Evolutionary conservation across 2,329 filamentous ascomycete genomes (phyloP).

Genomic region (Aspergillus texensis): DNA sequence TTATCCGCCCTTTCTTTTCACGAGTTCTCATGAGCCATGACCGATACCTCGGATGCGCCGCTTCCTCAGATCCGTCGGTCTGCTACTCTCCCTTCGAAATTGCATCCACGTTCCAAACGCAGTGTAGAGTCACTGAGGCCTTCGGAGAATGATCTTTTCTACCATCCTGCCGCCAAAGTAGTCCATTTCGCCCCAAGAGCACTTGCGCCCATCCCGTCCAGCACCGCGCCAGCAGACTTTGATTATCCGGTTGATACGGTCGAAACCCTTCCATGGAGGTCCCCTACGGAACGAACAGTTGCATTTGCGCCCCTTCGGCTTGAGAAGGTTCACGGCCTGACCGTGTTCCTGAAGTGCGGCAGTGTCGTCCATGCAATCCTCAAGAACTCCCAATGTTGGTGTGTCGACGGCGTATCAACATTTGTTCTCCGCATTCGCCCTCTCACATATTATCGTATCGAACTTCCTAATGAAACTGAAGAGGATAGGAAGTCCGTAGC

Average conservation of each 20-base stretch:
- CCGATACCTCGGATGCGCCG: slow-evolving; percentile 33
- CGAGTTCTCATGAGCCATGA: slow-evolving; percentile 31
- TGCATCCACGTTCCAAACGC: slow-evolving; percentile 32
- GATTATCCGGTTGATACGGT: slow-evolving; percentile 55
- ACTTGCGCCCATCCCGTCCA: slow-evolving; percentile 46
- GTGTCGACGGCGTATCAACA: slow-evolving; percentile 78
- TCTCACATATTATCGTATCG: slow-evolving; percentile 87
- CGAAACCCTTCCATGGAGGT: slow-evolving; percentile 72
- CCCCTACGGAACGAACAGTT: slow-evolving; percentile 77
- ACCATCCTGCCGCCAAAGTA: slow-evolving; percentile 72
- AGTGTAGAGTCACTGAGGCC: slow-evolving; percentile 28
- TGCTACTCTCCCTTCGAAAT: slow-evolving; percentile 40
- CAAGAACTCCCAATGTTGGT: slow-evolving; percentile 91
- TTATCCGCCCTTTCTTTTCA: slow-evolving; percentile 6
- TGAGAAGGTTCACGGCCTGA: slow-evolving; percentile 82
- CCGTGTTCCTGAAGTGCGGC: slow-evolving; percentile 85
- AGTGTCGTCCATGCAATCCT: slow-evolving; percentile 82
- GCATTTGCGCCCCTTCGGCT: slow-evolving; percentile 81
- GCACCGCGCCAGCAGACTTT: slow-evolving; percentile 43
- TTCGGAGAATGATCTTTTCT: slow-evolving; percentile 61
- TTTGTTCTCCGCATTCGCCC: slow-evolving; percentile 86
- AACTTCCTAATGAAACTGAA: slow-evolving; percentile 68
- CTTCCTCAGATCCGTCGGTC: slow-evolving; percentile 36
- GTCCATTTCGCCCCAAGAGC: slow-evolving; percentile 60
- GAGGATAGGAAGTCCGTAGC: slow-evolving; percentile 67